These are phyloP conservation scores for Cicer judaicum DNA, from an alignment of 306 rosid species.

Conservation along the genomic window DNA sequence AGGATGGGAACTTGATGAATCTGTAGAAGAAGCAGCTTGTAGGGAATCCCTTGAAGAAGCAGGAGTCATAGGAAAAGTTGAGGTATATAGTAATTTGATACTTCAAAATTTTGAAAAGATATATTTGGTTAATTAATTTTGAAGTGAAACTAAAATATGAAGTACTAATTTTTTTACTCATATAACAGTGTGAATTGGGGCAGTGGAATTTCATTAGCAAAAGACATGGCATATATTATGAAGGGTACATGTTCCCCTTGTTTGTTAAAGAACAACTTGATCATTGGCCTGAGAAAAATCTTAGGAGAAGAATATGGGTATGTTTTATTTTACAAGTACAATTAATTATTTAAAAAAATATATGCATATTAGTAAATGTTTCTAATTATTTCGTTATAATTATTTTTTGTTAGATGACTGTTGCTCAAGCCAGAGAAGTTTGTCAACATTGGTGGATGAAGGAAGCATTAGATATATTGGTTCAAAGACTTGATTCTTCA, in stretches of 20 bases:
- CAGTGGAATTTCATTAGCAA: conserved; percentile 94
- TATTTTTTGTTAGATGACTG: conserved; percentile 61
- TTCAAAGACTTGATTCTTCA: conserved; percentile 58
- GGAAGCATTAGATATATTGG: conserved; percentile 88
- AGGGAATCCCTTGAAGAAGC: conserved; percentile 97
- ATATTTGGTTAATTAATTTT: not conserved
- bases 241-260: conserved; percentile 94
- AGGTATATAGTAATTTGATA: conserved; percentile 51
- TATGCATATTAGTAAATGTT: not conserved
- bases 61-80: conserved; percentile 81
- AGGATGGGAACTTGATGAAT: conserved; percentile 99
- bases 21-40: conserved; percentile 88
- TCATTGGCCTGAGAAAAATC: conserved; percentile 85
- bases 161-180: not conserved
- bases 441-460: conserved; percentile 99
- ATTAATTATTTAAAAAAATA: not conserved
- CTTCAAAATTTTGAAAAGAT: not conserved
- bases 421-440: conserved; percentile 75
- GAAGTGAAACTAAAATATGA: not conserved
- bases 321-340: conserved; percentile 26
- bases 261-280: conserved; percentile 89
- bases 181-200: conserved; percentile 75
- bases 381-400: not conserved
- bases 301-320: conserved; percentile 85
- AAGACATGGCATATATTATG: conserved; percentile 79